A percentile compares a stretch with the other conserved stretches of the same genome.
Evolutionary conservation across 352 stramenopile genomes (phyloP).

Genomic region (Phytopythium cucurbitacearum): DNA sequence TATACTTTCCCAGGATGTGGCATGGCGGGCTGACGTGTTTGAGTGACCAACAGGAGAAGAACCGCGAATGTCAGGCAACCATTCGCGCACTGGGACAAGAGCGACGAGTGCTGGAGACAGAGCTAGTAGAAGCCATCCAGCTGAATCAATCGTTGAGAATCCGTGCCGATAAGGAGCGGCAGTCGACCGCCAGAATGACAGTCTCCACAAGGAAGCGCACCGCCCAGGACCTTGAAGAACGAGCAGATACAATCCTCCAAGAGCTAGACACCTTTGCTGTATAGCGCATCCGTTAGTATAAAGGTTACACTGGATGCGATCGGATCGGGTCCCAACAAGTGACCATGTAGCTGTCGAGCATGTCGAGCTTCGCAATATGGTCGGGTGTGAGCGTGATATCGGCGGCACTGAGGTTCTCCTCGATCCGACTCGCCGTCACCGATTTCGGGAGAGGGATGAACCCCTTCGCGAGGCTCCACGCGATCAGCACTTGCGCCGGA

Average conservation of each 20-base stretch:
- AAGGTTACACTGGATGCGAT: constrained; percentile 25
- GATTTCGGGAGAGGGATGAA: constrained; percentile 69
- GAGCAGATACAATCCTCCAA: constrained; percentile 1
- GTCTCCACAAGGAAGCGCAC: background rate
- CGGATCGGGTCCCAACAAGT: constrained; percentile 56
- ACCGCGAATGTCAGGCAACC: background rate
- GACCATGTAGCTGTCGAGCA: constrained; percentile 44
- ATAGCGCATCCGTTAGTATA: no score
- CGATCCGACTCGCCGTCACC: constrained; percentile 43
- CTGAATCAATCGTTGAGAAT: background rate
- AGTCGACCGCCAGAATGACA: background rate
- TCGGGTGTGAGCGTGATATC: constrained; percentile 27
- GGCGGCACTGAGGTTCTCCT: constrained; percentile 43
- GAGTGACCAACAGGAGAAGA: background rate
- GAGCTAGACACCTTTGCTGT: background rate
- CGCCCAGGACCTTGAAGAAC: background rate
- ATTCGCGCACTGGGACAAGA: background rate
- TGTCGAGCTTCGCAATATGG: constrained; percentile 39
- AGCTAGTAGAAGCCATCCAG: background rate
- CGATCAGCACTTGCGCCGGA: constrained; percentile 48
- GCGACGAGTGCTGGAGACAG: background rate
- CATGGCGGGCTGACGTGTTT: background rate
- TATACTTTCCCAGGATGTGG: no score
- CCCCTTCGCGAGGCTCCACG: constrained; percentile 43
- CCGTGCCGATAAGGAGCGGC: background rate